Percentiles rank a stretch among this genome's conserved stretches.
Evolutionary conservation across 495 filamentous ascomycete genomes (phyloP).

Genomic region (Hypoxylon intermedium): DNA sequence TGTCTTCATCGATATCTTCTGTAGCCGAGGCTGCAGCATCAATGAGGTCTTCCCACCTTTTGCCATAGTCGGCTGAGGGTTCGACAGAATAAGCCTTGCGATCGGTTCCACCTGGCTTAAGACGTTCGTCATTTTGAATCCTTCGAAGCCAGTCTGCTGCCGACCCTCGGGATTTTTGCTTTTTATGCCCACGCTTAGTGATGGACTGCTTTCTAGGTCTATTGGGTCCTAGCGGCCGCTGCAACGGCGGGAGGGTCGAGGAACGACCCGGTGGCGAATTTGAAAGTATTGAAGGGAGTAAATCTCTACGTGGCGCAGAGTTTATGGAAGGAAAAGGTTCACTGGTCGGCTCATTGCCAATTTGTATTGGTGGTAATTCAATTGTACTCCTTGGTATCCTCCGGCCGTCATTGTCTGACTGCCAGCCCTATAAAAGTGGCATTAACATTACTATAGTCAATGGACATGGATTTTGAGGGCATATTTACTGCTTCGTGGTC

Average conservation of each 20-base stretch:
- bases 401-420: slow-evolving; percentile 73
- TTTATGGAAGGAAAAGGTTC: slow-evolving; percentile 70
- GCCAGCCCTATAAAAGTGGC: slow-evolving; percentile 62
- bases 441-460: slow-evolving; percentile 37
- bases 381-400: slow-evolving; percentile 64
- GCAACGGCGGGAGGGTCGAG: slow-evolving; percentile 82
- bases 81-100: slow-evolving; percentile 86
- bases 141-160: slow-evolving; percentile 57
- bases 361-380: slow-evolving; percentile 75
- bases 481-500: slow-evolving; percentile 79
- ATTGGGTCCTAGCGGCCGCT: slow-evolving; percentile 64
- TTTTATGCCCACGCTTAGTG: slow-evolving; percentile 77
- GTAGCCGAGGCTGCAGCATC: slow-evolving; percentile 90
- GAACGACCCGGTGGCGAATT: slow-evolving; percentile 85
- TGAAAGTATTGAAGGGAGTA: slow-evolving; percentile 81
- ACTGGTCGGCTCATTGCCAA: slow-evolving; percentile 70
- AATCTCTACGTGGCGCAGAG: slow-evolving; percentile 64
- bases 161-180: slow-evolving; percentile 71
- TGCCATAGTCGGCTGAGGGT: slow-evolving; percentile 77
- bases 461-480: slow-evolving; percentile 3
- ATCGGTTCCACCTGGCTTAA: slow-evolving; percentile 74
- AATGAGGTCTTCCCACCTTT: slow-evolving; percentile 93
- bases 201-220: slow-evolving; percentile 86
- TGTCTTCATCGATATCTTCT: slow-evolving; percentile 86
- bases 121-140: slow-evolving; percentile 57